Base-by-base conservation (phyloP, 2,329 filamentous ascomycete species). In the Aspergillus ruber region DNA sequence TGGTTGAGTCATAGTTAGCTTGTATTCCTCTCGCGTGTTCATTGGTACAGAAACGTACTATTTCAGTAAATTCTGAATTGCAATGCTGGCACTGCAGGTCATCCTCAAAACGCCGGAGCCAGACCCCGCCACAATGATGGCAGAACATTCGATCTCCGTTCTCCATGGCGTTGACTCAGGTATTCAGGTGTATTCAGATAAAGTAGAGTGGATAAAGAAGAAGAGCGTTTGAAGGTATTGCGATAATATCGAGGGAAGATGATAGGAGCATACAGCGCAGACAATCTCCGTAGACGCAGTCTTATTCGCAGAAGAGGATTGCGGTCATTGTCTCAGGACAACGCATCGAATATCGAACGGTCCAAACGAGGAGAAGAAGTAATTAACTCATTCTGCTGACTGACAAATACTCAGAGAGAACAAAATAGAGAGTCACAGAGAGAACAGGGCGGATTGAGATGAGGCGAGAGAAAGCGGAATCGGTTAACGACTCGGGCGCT, bases 81-180 rank as follows among this genome's bases (percentile, higher is more conserved):
- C 93, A 98, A n/a, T 73, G 68, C 13, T 90, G 89, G 63, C 93
- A 98, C 13, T 71, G 73, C 52, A 95, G 70, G 21, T 78, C 83
- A 55, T 79, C 75, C 53, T 86, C 79, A 36, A 43, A 43, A 50
- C 88, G 81, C 50, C 81, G 76, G 61, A 85, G 88, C 89, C 90
- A 97, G 66, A 95, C 85, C 53, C 86, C 72, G 45, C 78, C 67
- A 71, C 93, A 97, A 50, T 78, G 72, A 69, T 97, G 89, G 69
- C 93, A 98, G 67, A 80, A 94, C 46, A 96, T 84, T 54, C 91
- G 81, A 63, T 95, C 87, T 21, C 53, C 58, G 49, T 70, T 62
- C 23, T 62, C 62, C 69, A 72, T 71, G 46, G 46, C 44, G 47
- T 45, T 25, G 44, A 40, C 35, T 39, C 36, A 32, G 32, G 39